phyloP scores from a whole-genome alignment of 371 early-diverging fungal species.

The Actinomortierella ambigua region DNA sequence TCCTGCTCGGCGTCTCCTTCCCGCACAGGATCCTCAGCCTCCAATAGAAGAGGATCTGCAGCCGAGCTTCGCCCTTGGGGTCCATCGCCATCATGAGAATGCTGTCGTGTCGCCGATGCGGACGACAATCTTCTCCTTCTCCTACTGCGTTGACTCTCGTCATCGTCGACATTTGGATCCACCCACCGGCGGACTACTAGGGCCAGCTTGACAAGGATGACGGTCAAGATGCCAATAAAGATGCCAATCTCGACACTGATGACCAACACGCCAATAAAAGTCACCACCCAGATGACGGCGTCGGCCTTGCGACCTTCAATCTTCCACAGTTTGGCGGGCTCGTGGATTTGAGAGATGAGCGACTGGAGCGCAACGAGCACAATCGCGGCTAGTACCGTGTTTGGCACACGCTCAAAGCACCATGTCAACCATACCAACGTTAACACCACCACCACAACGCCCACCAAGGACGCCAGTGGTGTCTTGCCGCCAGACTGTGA shows the following conservation, averaged over 20 bases:
- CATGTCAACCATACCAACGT: constrained; percentile 47
- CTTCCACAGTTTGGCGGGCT: constrained; percentile 35
- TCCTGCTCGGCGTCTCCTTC: too few species aligned
- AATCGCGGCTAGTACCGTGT: constrained; percentile 47
- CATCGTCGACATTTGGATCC: background rate
- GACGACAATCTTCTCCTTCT: background rate
- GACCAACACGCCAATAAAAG: constrained; percentile 35
- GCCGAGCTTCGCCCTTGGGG: background rate
- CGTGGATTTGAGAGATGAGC: constrained; percentile 38
- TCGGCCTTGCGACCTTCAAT: constrained; percentile 25
- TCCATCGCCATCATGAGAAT: too few species aligned
- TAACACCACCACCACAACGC: constrained; percentile 35
- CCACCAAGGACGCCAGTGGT: constrained; percentile 45
- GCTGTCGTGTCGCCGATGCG: too few species aligned
- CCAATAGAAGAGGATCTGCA: background rate
- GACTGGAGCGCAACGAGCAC: constrained; percentile 48
- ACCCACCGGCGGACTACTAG: background rate
- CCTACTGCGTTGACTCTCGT: background rate
- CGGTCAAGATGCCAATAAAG: constrained; percentile 26
- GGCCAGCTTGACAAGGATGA: constrained; percentile 16
- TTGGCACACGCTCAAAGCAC: constrained; percentile 52
- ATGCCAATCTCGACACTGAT: constrained; percentile 45
- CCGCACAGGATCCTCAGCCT: too few species aligned
- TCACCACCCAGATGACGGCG: constrained; percentile 27
- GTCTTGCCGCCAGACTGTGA: constrained; percentile 38